Conservation (phyloP, 2,329 filamentous ascomycete genomes). For the Hansfordia pulvinata region DNA sequence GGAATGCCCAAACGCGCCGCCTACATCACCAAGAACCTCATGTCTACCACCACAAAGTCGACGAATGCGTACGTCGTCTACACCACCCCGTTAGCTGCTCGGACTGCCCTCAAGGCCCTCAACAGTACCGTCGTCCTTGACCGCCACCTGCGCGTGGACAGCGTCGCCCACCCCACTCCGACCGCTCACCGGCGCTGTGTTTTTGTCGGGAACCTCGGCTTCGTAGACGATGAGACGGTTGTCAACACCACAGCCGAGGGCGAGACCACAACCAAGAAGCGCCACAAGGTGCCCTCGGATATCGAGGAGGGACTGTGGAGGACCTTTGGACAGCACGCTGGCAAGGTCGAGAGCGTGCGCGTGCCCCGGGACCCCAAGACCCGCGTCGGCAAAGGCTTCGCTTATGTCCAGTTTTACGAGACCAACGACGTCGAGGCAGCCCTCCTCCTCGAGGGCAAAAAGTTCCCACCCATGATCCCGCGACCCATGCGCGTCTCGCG, state of each 20-base stretch:
- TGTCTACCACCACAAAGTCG: slow-evolving; percentile 82
- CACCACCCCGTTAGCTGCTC: slow-evolving; percentile 59
- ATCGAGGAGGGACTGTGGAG: slow-evolving; percentile 88
- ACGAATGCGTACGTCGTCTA: slow-evolving; percentile 94
- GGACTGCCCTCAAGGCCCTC: slow-evolving; percentile 60
- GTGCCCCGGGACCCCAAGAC: slow-evolving; percentile 84
- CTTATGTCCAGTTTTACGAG: slow-evolving; percentile 93
- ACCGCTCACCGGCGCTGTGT: slow-evolving; percentile 82
- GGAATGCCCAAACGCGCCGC: slow-evolving; percentile 86
- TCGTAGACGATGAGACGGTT: slow-evolving; percentile 81
- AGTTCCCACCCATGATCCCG: slow-evolving; percentile 88
- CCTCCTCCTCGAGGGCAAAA: slow-evolving; percentile 76
- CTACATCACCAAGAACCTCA: slow-evolving; percentile 79
- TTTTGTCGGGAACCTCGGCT: slow-evolving; percentile 92
- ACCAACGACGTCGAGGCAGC: slow-evolving; percentile 83
- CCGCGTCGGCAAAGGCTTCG: slow-evolving; percentile 89
- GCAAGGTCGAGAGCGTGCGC: slow-evolving; percentile 83
- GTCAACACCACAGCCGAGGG: slow-evolving; percentile 51
- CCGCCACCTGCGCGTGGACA: slow-evolving; percentile 82
- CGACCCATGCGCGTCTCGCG: slow-evolving; percentile 74
- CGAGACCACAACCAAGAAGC: slow-evolving; percentile 57
- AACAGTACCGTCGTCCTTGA: slow-evolving; percentile 78
- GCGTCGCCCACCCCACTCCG: slow-evolving; percentile 72
- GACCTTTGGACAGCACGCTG: slow-evolving; percentile 57
- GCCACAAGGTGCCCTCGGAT: slow-evolving; percentile 64